Base-by-base conservation (phyloP, 306 rosid genomes). In the Cucumis hystrix region DNA sequence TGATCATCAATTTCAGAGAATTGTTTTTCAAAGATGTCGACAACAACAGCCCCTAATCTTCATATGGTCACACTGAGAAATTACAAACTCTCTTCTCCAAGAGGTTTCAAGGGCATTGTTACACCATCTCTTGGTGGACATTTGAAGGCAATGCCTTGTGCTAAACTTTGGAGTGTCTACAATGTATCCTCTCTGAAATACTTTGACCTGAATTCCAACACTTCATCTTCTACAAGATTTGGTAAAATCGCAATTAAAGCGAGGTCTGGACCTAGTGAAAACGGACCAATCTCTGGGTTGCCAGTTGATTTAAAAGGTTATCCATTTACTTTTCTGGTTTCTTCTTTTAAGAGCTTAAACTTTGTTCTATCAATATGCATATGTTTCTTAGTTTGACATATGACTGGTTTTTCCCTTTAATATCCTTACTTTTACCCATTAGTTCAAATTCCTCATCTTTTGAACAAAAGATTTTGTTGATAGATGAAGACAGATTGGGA, bases 261-360 rank as follows among this genome's bases (percentile, higher is more conserved):
- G 30, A 74, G 67, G 86, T 79, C 93, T 56, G 84, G 74, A 79
- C 75, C 91, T 75, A 83, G 84, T 74, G 88, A 88, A 78, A 81
- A 43, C 81, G 82, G 80, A 49, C 87, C 85, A 40, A 84, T 56
- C 77, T 40, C 95, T 0, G 98, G 98, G 78, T 81, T 94, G 85
- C 91, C 97, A 30, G 90, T 94, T 81, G 84, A 94, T 87, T 84
- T 94, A 82, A 90, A 57, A 87, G 98, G 98, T 91, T 30, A 8
- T 39, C 47, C 47, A 1, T 66, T 66, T 39, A 15, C 5, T 52
- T 16, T 66, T 17, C 43, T 69, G 75, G 37, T 21, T 43, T 18
- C 69, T 63, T 15, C 45, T 63, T 63, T 33, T 33, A 16, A 30
- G 33, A 45, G 21, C 12, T 35, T 37, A 35, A 65, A 28, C 30